Percentiles rank a stretch among this genome's conserved stretches.
Evolutionary conservation across 768 basidiomycete species (phyloP).

Genomic region (Mrakia gelida): DNA sequence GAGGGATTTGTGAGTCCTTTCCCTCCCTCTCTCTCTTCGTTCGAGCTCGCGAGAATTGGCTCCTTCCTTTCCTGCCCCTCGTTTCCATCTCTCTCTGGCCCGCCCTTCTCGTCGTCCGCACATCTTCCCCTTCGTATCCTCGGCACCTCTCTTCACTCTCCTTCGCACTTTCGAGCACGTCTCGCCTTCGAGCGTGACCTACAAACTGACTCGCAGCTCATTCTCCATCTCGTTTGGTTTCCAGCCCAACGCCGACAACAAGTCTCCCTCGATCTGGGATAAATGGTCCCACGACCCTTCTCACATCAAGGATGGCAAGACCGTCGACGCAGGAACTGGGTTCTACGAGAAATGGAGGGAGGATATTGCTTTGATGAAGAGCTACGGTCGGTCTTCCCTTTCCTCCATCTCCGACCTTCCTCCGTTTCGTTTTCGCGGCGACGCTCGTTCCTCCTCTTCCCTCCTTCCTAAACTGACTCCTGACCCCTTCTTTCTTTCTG

Average conservation of each 20-base stretch:
- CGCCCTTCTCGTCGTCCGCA: neutral
- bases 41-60: neutral
- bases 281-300: conserved; percentile 14
- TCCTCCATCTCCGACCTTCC: neutral
- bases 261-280: conserved; percentile 19
- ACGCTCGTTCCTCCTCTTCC: neutral
- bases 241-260: neutral
- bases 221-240: neutral
- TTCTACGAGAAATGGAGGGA: conserved; percentile 37
- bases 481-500: neutral
- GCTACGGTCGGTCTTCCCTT: conserved; percentile 29
- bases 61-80: neutral
- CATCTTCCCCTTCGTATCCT: neutral
- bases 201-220: too few relatives aligned
- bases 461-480: neutral
- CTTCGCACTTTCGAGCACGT: neutral
- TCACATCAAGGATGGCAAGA: conserved; percentile 32
- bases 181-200: too few relatives aligned
- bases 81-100: too few relatives aligned
- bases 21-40: neutral
- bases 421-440: neutral
- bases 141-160: neutral
- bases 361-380: conserved; percentile 38
- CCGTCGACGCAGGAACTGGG: conserved; percentile 36
- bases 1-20: neutral